Conservation (phyloP, 352 stramenopile genomes). For the Pythium folliculosum region DNA sequence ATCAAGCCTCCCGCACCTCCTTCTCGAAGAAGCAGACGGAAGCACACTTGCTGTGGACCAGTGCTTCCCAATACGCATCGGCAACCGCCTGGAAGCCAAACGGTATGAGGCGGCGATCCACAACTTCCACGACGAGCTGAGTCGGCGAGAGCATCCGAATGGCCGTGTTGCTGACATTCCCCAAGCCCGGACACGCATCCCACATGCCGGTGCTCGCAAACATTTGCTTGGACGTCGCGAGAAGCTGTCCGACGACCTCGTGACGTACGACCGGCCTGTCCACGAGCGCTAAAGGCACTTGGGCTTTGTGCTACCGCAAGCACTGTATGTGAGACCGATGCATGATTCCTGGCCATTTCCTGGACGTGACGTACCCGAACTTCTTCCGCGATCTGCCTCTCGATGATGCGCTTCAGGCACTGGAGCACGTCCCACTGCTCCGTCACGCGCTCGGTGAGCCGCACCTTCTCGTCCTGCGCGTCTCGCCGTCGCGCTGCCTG, state of each 20-base stretch:
- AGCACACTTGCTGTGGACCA: not conserved
- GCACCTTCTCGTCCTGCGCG: slow-evolving; percentile 6
- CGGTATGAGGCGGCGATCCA: slow-evolving; percentile 2
- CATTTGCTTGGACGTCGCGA: slow-evolving; percentile 1
- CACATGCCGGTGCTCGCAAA: slow-evolving; percentile 7
- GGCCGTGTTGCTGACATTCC: not conserved
- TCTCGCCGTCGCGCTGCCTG: not conserved
- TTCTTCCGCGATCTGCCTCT: slow-evolving; percentile 7
- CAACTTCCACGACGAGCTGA: slow-evolving; percentile 8
- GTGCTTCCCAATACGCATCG: slow-evolving; percentile 1
- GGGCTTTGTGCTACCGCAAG: not conserved
- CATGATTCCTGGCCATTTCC: not conserved
- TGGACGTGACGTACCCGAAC: not conserved
- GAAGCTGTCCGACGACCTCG: not conserved
- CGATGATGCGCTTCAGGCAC: slow-evolving; percentile 13
- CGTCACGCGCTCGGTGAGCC: slow-evolving; percentile 3
- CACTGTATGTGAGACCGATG: not conserved
- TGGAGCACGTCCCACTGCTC: slow-evolving; percentile 8
- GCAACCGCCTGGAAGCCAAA: slow-evolving; percentile 1
- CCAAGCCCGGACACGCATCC: not conserved
- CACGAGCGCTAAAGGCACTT: not conserved
- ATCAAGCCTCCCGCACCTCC: not conserved
- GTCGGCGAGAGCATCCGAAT: slow-evolving; percentile 7
- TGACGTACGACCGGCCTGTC: not conserved
- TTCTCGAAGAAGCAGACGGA: not conserved